Evolutionary conservation across 2,329 filamentous ascomycete species (phyloP).

Genomic region (Talaromyces pinophilus): DNA sequence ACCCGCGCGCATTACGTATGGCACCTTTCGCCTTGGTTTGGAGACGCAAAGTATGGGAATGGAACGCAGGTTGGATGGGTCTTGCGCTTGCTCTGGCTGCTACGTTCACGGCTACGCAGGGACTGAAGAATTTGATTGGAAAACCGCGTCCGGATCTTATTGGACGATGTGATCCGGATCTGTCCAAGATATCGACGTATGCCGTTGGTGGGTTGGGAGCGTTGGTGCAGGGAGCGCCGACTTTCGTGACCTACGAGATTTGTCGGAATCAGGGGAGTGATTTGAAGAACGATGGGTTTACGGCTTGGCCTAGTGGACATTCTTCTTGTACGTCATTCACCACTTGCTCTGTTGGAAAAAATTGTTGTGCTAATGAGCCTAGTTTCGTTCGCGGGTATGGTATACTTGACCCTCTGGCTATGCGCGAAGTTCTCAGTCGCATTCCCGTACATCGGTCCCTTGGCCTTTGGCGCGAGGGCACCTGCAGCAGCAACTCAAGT

Average conservation of each 20-base stretch:
- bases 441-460: conserved; percentile 44
- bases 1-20: conserved; percentile 60
- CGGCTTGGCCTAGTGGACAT: conserved; percentile 79
- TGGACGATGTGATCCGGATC: conserved; percentile 73
- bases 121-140: conserved; percentile 74
- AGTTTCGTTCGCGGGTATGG: conserved; percentile 74
- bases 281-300: conserved; percentile 74
- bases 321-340: conserved; percentile 57
- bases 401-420: conserved; percentile 85
- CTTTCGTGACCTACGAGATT: conserved; percentile 73
- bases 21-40: conserved; percentile 68
- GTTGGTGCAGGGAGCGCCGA: conserved; percentile 57
- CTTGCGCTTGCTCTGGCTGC: conserved; percentile 70
- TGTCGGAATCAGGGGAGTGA: conserved; percentile 65
- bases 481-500: conserved; percentile 21
- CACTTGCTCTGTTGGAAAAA: background rate
- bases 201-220: conserved; percentile 63
- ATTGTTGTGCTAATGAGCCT: background rate
- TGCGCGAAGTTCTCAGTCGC: conserved; percentile 59
- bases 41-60: conserved; percentile 86
- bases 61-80: conserved; percentile 82
- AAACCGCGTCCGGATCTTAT: conserved; percentile 66
- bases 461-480: conserved; percentile 30
- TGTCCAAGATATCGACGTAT: conserved; percentile 61
- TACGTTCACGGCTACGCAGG: conserved; percentile 78